Base-by-base conservation (phyloP, 345 rosid species). In the Eucalyptus coolabah region DNA sequence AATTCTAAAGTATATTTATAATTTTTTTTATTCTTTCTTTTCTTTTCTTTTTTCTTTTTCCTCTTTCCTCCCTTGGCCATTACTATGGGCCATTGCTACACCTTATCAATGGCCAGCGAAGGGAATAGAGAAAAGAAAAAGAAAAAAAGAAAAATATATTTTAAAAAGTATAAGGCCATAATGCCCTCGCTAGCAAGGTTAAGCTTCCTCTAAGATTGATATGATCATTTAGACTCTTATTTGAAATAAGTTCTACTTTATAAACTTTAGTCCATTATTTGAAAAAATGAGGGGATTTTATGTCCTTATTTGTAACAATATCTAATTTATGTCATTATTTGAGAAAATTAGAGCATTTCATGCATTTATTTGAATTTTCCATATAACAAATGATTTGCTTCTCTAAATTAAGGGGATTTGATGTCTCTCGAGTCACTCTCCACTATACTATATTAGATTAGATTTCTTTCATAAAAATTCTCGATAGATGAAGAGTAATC, bases 211-310 rank as follows among this genome's bases (percentile, higher is more conserved):
- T 53, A 53, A 53, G 5, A 53, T 19, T 53, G 26, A 53, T 53
- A 53, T 53, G 0, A 0, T 19, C 10, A 19, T 53, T 19, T 0
- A 53, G 0, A 8, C 0, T 53, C 5, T 53, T 53, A 19, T 53
- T 53, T 53, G 1, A 53, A 53, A 53, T 0, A 53, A 21, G 0
- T 53, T 19, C 0, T 1, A 53, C 59, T 19, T 19, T 1, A 53
- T 0, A 0, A 3, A 53, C 24, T 19, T 53, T 6, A 19, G 9
- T 3, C 8, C 0, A 4, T 53, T 21, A 53, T 21, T 53, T 53
- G 26, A 53, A 4, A 21, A 53, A 53, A 53, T 0, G 5, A 53
- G 0, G 1, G 1, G 4, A 53, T 2, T 53, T 53, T 21, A 8
- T 21, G 59, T 4, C 4, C 0, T 53, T 8, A 2, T 53, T 53